Base-by-base conservation (phyloP, 495 filamentous ascomycete genomes). In the Halenospora varia region DNA sequence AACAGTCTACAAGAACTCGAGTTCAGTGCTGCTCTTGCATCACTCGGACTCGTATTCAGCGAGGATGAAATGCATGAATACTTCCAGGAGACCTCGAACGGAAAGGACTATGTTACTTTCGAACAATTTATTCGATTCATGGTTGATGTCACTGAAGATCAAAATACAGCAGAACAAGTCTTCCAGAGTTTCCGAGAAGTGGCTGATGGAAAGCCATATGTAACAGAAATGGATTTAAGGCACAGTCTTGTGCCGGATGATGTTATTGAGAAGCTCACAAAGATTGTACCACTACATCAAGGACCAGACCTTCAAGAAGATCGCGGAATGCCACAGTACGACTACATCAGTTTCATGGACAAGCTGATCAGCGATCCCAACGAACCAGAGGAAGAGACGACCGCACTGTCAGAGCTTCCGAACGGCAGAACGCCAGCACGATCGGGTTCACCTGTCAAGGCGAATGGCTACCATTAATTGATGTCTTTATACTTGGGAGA, bases 51-150 rank as follows among this genome's bases (percentile, higher is more conserved):
- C 6, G 92, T 97, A 1, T 98, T 96, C 63, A 90, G 93, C 63
- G 92, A 97, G 64, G 83, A 89, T 15, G 94, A 98, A 72, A 97
- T 97, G 95, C 91, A 96, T 66, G 82, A 90, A 26, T 90, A 92
- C 56, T 97, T 95, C 67, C 63, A 84, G 24, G 85, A 87, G 22
- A 91, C 90, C n/a, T 89, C 88, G 56, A 87, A 76, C 24, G 84
- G 86, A 1, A 77, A 80, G 39, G 79, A 83, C 62, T 80, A 86
- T 57, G 94, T 98, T 51, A 93, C 88, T 9, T 98, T 98, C 68
- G 94, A 98, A 74, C 95, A 97, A 71, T 98, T 98, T 68, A 98
- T 98, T 71, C 82, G 88, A 20, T 98, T 97, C 75, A 98, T 98
- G 94, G 94, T 98, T 8, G 90, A 92, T 63, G 93, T 96, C 40